Conservation (phyloP, 306 rosid genomes). For the Boehmeria nivea region DNA sequence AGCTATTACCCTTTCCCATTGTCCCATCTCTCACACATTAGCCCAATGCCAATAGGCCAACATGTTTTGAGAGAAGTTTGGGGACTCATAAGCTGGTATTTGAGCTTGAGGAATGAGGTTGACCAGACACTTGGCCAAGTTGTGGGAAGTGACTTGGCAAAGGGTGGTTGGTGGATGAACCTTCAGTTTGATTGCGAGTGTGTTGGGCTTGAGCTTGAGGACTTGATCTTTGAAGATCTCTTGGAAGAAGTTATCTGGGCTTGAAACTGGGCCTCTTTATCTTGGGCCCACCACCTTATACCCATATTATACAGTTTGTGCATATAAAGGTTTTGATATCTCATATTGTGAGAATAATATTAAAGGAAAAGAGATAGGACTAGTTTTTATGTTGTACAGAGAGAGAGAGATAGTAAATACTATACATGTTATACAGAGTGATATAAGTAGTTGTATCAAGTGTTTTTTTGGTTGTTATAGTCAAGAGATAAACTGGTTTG, state of each 20-base stretch:
- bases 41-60: constrained; percentile 44
- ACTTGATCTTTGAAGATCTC: constrained; percentile 64
- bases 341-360: background rate
- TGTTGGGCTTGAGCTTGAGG: constrained; percentile 69
- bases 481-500: no score
- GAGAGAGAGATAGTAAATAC: background rate
- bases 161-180: constrained; percentile 71
- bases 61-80: constrained; percentile 52
- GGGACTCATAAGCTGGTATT: constrained; percentile 50
- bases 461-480: background rate
- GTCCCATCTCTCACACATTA: constrained; percentile 36
- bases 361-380: no score
- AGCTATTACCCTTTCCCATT: constrained; percentile 48
- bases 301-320: background rate
- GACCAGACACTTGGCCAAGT: constrained; percentile 45
- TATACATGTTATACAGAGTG: background rate
- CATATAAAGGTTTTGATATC: background rate
- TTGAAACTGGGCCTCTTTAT: background rate
- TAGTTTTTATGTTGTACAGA: background rate
- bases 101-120: constrained; percentile 31
- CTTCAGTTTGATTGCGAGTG: constrained; percentile 76
- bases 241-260: constrained; percentile 42
- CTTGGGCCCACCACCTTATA: background rate
- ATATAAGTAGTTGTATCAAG: background rate
- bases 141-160: constrained; percentile 55